Evolutionary conservation across 163 green algal species (phyloP).

Genomic region (Scenedesmus sp.): DNA sequence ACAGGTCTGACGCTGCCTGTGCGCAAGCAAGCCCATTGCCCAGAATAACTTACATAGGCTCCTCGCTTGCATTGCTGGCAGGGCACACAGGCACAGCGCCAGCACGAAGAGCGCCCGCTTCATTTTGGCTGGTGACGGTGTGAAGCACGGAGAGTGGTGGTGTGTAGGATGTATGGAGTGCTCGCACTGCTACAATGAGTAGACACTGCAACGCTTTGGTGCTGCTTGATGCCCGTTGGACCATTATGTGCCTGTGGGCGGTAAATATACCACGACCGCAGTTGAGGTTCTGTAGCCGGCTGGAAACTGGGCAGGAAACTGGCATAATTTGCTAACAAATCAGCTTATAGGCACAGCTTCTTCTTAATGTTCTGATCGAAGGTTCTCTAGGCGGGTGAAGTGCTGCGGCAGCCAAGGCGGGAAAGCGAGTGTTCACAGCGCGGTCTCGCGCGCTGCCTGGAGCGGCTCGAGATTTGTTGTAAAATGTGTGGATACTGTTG

Average conservation of each 20-base stretch:
- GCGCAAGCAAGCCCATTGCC: not conserved
- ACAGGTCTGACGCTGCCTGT: not conserved
- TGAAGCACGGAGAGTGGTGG: not conserved
- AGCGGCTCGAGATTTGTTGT: no score
- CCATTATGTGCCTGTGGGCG: not conserved
- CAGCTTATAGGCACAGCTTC: no score
- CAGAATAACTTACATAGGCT: slow-evolving; percentile 7
- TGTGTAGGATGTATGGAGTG: not conserved
- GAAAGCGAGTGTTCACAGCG: no score
- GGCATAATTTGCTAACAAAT: not conserved
- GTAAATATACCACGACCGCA: slow-evolving; percentile 2
- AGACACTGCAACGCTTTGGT: not conserved
- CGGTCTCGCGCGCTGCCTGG: no score
- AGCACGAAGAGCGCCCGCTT: slow-evolving; percentile 23
- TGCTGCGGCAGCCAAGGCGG: no score
- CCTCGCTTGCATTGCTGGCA: slow-evolving; percentile 26
- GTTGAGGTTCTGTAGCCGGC: slow-evolving; percentile 4
- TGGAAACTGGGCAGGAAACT: not conserved
- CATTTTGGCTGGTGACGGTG: slow-evolving; percentile 18
- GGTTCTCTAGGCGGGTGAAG: no score
- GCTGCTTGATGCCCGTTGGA: not conserved
- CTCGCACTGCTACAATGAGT: not conserved
- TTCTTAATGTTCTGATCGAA: no score
- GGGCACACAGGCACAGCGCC: slow-evolving; percentile 34
- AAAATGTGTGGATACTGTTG: no score